phyloP scores from a whole-genome alignment of 805 yeast species.

The Ascoidea asiatica region DNA sequence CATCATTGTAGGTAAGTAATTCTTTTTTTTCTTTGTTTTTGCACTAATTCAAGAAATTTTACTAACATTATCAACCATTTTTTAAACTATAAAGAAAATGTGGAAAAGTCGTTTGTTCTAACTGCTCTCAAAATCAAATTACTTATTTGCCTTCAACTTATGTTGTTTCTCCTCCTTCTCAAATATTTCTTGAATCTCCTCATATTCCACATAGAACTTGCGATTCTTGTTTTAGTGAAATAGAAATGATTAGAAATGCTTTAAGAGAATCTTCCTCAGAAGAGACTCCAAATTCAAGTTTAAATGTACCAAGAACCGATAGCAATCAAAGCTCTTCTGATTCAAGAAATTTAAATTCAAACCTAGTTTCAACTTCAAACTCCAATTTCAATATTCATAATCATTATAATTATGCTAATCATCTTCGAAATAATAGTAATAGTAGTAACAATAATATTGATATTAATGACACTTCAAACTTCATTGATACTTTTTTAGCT shows the following conservation, averaged over 20 bases:
- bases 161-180: constrained; percentile 41
- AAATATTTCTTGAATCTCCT: constrained; percentile 32
- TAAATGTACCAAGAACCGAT: no score
- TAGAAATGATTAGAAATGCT: constrained; percentile 33
- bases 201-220: constrained; percentile 61
- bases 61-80: no score
- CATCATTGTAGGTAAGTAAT: constrained; percentile 88
- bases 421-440: no score
- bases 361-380: neutral
- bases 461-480: neutral
- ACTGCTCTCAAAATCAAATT: constrained; percentile 42
- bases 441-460: neutral
- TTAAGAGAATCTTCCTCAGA: constrained; percentile 10
- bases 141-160: constrained; percentile 46
- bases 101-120: constrained; percentile 66
- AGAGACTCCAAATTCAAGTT: neutral
- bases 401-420: neutral
- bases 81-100: no score
- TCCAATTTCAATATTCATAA: neutral
- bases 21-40: no score
- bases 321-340: no score
- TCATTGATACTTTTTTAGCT: neutral
- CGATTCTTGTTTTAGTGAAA: constrained; percentile 54
- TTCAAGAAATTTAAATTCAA: neutral
- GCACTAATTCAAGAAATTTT: no score